Evolutionary conservation across 169 alveolate genomes (phyloP).

Genomic region (Plasmodium sp.): DNA sequence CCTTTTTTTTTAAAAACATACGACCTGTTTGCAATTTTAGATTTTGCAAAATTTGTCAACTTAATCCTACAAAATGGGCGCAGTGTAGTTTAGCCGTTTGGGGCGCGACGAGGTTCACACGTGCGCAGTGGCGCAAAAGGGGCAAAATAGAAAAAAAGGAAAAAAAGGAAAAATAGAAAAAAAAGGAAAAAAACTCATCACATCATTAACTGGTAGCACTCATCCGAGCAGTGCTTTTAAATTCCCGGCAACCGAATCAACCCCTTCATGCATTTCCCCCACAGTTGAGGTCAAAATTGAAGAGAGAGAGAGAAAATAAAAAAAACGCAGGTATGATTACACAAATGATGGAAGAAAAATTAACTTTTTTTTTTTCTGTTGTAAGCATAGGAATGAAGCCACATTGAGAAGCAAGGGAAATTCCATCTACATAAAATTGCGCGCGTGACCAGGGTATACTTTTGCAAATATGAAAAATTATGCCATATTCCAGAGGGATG

Average conservation of each 20-base stretch:
- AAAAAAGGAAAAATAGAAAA: neutral
- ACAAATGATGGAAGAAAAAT: neutral
- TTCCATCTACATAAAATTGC: neutral
- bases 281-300: neutral
- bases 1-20: neutral
- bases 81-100: neutral
- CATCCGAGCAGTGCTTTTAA: neutral
- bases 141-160: neutral
- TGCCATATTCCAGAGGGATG: constrained; percentile 22
- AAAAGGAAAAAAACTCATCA: neutral
- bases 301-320: neutral
- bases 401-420: neutral
- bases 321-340: neutral
- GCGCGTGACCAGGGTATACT: neutral
- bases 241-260: neutral
- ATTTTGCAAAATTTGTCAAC: neutral
- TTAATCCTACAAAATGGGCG: neutral
- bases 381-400: neutral
- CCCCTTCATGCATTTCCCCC: neutral
- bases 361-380: too few relatives aligned
- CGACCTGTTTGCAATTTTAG: neutral
- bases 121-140: neutral
- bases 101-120: neutral
- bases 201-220: neutral
- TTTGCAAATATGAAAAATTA: constrained; percentile 35